phyloP scores from a whole-genome alignment of 2,329 filamentous ascomycete species.

The Trichoderma sp. region DNA sequence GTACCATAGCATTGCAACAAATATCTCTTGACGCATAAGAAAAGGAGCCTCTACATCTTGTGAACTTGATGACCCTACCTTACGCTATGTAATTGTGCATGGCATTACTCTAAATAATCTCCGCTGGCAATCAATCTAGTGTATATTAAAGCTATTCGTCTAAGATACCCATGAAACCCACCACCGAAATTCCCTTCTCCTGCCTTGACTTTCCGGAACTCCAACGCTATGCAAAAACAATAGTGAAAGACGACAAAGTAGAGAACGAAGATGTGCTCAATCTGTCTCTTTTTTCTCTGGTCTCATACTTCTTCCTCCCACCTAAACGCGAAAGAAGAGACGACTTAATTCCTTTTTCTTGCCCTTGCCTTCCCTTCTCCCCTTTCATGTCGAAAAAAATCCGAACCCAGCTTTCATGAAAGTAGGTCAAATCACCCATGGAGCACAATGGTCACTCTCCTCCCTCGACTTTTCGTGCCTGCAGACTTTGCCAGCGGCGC shows the following conservation, averaged over 20 bases:
- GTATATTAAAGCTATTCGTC: neutral
- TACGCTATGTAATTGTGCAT: neutral
- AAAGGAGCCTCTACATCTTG: neutral
- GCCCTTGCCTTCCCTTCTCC: neutral
- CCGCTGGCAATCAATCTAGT: neutral
- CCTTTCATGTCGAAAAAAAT: neutral
- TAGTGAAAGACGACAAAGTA: neutral
- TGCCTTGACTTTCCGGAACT: slow-evolving; percentile 37
- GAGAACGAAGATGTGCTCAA: neutral
- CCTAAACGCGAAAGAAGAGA: neutral
- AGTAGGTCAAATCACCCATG: neutral
- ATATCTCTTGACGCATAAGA: neutral
- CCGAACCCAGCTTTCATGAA: neutral
- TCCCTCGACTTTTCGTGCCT: neutral
- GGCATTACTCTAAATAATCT: neutral
- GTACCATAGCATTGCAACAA: slow-evolving; percentile 10
- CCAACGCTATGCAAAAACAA: slow-evolving; percentile 49
- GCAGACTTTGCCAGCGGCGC: neutral
- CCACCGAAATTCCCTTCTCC: neutral
- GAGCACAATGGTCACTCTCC: neutral
- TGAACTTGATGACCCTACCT: neutral
- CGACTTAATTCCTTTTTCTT: neutral
- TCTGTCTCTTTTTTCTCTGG: neutral
- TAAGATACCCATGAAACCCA: neutral
- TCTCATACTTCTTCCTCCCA: neutral